These are phyloP conservation scores for Vigna angularis DNA, from an alignment of 306 rosid genomes.

Conservation along the genomic window DNA sequence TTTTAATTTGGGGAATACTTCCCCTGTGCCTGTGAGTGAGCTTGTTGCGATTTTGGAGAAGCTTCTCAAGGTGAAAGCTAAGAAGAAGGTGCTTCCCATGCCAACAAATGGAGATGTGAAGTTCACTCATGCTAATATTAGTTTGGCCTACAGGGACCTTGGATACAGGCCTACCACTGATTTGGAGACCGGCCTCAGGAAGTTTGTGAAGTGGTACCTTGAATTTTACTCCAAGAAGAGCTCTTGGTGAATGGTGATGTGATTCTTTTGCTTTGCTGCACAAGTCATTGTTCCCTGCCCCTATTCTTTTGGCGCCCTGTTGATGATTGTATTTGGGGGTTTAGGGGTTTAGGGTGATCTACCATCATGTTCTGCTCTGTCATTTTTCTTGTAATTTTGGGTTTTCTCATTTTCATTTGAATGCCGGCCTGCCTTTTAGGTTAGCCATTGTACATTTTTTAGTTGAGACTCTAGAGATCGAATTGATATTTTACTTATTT, in stretches of 20 bases:
- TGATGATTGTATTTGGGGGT: conserved; percentile 44
- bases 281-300: conserved; percentile 27
- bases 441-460: conserved; percentile 67
- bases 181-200: conserved; percentile 80
- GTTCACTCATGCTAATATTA: conserved; percentile 86
- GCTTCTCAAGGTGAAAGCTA: conserved; percentile 81
- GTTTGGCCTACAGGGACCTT: conserved; percentile 70
- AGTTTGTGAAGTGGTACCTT: conserved; percentile 84
- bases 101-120: conserved; percentile 89
- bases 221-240: conserved; percentile 63
- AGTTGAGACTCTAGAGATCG: conserved; percentile 61
- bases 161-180: conserved; percentile 75
- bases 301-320: conserved; percentile 22
- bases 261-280: conserved; percentile 46
- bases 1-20: conserved; percentile 80
- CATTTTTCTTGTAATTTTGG: conserved; percentile 41
- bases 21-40: conserved; percentile 80
- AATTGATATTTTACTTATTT: conserved; percentile 50
- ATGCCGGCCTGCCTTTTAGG: conserved; percentile 50
- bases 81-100: conserved; percentile 69
- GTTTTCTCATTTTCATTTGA: conserved; percentile 42
- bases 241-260: conserved; percentile 53
- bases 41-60: conserved; percentile 82
- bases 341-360: conserved; percentile 32
- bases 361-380: conserved; percentile 44